These are phyloP conservation scores for Leishmania braziliensis DNA, from an alignment of 208 protist species.

Conservation along the genomic window DNA sequence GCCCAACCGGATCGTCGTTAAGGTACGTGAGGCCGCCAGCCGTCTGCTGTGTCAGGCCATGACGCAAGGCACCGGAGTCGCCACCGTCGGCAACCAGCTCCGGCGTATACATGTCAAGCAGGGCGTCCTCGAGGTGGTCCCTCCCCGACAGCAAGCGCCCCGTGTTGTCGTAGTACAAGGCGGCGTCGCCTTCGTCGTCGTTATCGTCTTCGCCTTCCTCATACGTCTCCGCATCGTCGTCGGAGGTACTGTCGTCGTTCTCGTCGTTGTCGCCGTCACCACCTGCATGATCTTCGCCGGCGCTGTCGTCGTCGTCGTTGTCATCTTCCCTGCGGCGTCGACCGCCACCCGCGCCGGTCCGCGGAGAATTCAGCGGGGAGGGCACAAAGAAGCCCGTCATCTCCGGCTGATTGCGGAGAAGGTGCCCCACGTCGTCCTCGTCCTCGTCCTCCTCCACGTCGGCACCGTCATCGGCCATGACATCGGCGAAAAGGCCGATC, in stretches of 20 bases:
- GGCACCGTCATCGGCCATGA: background rate
- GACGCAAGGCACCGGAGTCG: background rate
- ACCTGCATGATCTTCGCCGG: slow-evolving; percentile 25
- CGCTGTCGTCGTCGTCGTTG: slow-evolving; percentile 19
- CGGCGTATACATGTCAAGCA: slow-evolving; percentile 7
- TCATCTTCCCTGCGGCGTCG: background rate
- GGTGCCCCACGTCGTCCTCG: background rate
- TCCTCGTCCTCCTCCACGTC: slow-evolving; percentile 1
- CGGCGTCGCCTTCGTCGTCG: slow-evolving; percentile 21
- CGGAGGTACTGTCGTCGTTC: background rate
- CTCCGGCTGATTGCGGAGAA: slow-evolving; percentile 6
- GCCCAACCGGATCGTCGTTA: background rate
- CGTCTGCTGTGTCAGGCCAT: background rate
- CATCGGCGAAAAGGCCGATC: slow-evolving; percentile 5
- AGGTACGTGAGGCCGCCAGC: background rate
- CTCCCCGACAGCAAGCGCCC: background rate
- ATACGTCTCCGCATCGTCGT: slow-evolving; percentile 31
- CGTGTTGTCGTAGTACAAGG: slow-evolving; percentile 3
- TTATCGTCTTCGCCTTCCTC: slow-evolving; percentile 25
- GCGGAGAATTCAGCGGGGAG: background rate
- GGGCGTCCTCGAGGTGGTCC: slow-evolving; percentile 7
- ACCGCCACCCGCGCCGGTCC: background rate
- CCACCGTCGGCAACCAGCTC: background rate
- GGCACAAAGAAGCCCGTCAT: background rate
- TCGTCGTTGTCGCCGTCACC: slow-evolving; percentile 10